phyloP scores from a whole-genome alignment of 2,329 filamentous ascomycete genomes.

The Xylaria sp. region DNA sequence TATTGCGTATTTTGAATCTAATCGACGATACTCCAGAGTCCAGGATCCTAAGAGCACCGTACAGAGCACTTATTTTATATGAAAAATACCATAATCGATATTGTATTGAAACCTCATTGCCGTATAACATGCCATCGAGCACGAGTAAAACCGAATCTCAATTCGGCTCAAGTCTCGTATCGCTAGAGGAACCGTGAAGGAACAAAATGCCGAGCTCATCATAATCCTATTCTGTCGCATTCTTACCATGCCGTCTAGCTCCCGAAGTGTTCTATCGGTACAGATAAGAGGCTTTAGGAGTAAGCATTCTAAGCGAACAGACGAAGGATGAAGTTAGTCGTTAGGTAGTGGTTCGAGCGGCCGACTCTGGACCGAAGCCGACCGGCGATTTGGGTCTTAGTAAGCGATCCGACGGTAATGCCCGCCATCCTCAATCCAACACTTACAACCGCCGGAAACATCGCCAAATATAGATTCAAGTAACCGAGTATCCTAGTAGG shows the following conservation, averaged over 20 bases:
- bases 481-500: slow-evolving; percentile 4
- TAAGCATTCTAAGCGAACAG: slow-evolving; percentile 3
- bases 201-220: not conserved
- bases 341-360: slow-evolving; percentile 8
- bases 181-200: not conserved
- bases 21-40: not conserved
- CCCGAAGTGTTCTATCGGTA: not conserved
- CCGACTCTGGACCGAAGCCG: not conserved
- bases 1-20: not conserved
- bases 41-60: not conserved
- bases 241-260: not conserved
- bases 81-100: not conserved
- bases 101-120: not conserved
- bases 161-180: not conserved
- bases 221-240: not conserved
- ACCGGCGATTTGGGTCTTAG: not conserved
- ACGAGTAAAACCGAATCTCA: not conserved
- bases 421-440: not conserved
- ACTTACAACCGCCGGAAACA: not conserved
- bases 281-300: not conserved
- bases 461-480: not conserved
- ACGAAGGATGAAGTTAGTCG: not conserved
- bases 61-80: not conserved
- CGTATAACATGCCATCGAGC: not conserved
- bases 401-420: not conserved